A percentile compares a stretch with the other conserved stretches of the same genome.
These are phyloP conservation scores for Sicyos baderoa DNA, from an alignment of 306 rosid species.

Conservation along the genomic window DNA sequence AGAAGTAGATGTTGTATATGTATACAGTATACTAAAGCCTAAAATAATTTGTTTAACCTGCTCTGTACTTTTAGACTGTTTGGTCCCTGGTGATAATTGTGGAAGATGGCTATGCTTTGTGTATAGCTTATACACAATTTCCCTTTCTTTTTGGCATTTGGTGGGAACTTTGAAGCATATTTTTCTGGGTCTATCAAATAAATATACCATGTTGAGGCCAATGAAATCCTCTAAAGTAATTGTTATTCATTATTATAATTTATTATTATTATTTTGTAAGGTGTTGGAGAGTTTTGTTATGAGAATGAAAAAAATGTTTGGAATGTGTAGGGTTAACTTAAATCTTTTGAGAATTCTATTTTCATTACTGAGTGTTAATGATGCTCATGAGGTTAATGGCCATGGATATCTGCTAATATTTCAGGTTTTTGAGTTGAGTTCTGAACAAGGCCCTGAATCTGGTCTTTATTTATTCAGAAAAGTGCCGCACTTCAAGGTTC, in stretches of 20 bases:
- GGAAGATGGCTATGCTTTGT: neutral
- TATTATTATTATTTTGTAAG: neutral
- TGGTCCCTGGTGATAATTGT: neutral
- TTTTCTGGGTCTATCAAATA: neutral
- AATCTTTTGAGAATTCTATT: neutral
- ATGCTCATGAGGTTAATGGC: constrained; percentile 4
- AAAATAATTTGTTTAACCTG: constrained; percentile 8
- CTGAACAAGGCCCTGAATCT: constrained; percentile 78
- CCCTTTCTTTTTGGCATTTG: neutral
- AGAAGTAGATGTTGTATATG: constrained; percentile 4
- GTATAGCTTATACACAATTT: constrained; percentile 7
- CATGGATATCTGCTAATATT: constrained; percentile 4
- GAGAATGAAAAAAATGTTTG: neutral
- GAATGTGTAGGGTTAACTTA: neutral
- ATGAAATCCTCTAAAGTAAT: constrained; percentile 7
- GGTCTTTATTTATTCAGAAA: constrained; percentile 86
- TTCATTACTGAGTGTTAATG: neutral
- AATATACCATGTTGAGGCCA: constrained; percentile 5
- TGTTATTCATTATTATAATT: neutral
- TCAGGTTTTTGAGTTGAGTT: constrained; percentile 85
- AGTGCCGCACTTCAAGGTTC: constrained; percentile 91
- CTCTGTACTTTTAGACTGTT: neutral
- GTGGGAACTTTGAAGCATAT: constrained; percentile 8
- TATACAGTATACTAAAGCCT: constrained; percentile 9
- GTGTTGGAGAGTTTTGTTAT: neutral